A percentile compares a stretch with the other conserved stretches of the same genome.
Conservation (phyloP, 1,284 basidiomycete species). For the Malassezia vespertilionis region DNA sequence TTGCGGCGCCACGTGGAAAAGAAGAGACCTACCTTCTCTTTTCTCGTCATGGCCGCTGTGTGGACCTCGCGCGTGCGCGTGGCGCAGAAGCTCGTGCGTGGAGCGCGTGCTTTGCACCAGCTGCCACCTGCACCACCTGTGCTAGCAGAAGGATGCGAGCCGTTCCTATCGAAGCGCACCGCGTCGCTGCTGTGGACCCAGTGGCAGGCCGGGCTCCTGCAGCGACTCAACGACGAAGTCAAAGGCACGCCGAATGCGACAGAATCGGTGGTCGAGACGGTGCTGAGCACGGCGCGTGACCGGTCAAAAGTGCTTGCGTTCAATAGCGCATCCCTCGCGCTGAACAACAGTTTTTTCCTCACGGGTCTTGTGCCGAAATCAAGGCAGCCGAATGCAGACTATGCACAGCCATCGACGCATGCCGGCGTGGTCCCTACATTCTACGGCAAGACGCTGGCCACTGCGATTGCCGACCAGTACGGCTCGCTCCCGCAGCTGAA, state of each 20-base stretch:
- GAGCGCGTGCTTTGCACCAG: constrained; percentile 22
- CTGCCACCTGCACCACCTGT: constrained; percentile 29
- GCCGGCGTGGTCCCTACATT: constrained; percentile 13
- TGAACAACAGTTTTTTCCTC: constrained; percentile 94
- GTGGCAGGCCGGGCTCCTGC: constrained; percentile 41
- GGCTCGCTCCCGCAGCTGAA: constrained; percentile 62
- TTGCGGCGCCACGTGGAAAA: not conserved
- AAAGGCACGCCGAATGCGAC: constrained; percentile 57
- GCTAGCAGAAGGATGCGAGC: constrained; percentile 31
- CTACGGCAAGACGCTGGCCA: constrained; percentile 49
- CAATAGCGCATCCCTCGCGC: constrained; percentile 79
- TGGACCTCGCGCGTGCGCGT: constrained; percentile 3
- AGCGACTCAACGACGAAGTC: constrained; percentile 43
- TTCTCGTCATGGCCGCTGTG: not conserved
- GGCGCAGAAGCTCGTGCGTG: too few relatives aligned
- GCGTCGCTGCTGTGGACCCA: constrained; percentile 31
- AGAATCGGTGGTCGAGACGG: constrained; percentile 61
- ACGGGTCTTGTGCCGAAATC: constrained; percentile 57
- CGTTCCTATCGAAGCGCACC: constrained; percentile 33
- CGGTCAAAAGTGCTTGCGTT: constrained; percentile 63
- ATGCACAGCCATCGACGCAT: constrained; percentile 18
- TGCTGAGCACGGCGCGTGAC: constrained; percentile 60
- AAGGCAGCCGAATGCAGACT: constrained; percentile 6
- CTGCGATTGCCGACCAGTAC: constrained; percentile 53
- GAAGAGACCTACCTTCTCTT: too few relatives aligned